These are phyloP conservation scores for Zelopaecilomyces penicillatus DNA, from an alignment of 2,329 filamentous ascomycete species.

Conservation along the genomic window DNA sequence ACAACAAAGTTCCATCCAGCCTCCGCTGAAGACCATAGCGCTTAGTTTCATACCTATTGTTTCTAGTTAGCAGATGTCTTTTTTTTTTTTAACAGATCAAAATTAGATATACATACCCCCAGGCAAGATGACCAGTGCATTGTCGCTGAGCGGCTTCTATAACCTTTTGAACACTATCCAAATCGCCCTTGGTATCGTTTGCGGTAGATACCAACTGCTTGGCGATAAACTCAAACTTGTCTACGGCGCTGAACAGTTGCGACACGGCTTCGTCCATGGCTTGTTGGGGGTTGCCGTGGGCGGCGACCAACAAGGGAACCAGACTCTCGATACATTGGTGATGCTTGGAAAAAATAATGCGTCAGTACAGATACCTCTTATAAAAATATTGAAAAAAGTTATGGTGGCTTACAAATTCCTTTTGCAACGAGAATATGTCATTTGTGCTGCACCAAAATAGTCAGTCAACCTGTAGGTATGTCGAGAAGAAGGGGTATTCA, in stretches of 20 bases:
- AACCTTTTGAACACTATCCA: neutral
- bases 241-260: neutral
- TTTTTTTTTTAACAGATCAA: neutral
- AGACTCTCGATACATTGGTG: neutral
- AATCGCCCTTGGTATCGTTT: neutral
- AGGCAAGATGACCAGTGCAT: neutral
- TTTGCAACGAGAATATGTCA: neutral
- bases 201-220: neutral
- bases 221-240: neutral
- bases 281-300: neutral
- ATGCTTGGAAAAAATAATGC: neutral
- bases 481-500: no score
- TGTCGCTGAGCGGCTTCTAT: neutral
- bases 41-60: neutral
- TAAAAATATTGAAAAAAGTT: neutral
- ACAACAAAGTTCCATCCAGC: neutral
- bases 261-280: neutral
- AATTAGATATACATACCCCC: neutral
- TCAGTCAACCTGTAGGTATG: neutral
- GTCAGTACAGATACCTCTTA: neutral
- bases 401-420: neutral
- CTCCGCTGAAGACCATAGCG: neutral
- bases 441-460: neutral
- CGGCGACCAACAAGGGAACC: neutral
- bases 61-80: neutral